Percentiles rank a stretch among this genome's conserved stretches.
Evolutionary conservation across 176 grass and related monocot genomes (phyloP).

Genomic region (Calamus simplicifolius): DNA sequence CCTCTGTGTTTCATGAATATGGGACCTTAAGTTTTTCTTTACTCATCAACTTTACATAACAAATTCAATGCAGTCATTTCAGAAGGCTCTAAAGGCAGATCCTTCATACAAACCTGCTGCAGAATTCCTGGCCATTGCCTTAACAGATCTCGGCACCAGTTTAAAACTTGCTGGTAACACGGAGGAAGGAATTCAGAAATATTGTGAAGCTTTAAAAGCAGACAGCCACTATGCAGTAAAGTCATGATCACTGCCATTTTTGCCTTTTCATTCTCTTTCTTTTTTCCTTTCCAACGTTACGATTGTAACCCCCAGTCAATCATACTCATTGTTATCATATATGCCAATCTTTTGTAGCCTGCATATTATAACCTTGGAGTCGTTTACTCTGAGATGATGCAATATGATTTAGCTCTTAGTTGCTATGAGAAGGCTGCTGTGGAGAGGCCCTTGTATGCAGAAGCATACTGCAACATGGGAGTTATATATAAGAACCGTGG

Average conservation of each 20-base stretch:
- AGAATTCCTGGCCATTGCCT: constrained; percentile 85
- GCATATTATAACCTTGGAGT: constrained; percentile 99
- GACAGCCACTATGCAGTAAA: constrained; percentile 89
- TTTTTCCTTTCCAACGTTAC: neutral
- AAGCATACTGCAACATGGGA: constrained; percentile 99
- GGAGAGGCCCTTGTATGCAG: constrained; percentile 87
- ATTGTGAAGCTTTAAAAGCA: constrained; percentile 84
- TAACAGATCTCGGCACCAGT: constrained; percentile 98
- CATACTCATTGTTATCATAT: too few relatives aligned
- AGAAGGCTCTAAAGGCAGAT: constrained; percentile 73
- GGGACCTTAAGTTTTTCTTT: neutral
- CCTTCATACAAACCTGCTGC: constrained; percentile 85
- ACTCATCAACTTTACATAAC: constrained; percentile 21
- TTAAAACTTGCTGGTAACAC: constrained; percentile 89
- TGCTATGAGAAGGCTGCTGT: constrained; percentile 97
- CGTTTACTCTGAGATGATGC: constrained; percentile 96
- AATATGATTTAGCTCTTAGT: constrained; percentile 90
- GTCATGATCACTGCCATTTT: constrained; percentile 11
- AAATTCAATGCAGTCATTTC: constrained; percentile 54
- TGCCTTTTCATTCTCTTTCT: neutral
- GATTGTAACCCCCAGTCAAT: too few relatives aligned
- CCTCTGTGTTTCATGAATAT: too few relatives aligned
- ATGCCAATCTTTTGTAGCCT: constrained; percentile 38
- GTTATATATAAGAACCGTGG: constrained; percentile 99
- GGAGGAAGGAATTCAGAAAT: constrained; percentile 96